Conservation (phyloP, 192 early-diverging fungal species). For the Coemansia sp. region DNA sequence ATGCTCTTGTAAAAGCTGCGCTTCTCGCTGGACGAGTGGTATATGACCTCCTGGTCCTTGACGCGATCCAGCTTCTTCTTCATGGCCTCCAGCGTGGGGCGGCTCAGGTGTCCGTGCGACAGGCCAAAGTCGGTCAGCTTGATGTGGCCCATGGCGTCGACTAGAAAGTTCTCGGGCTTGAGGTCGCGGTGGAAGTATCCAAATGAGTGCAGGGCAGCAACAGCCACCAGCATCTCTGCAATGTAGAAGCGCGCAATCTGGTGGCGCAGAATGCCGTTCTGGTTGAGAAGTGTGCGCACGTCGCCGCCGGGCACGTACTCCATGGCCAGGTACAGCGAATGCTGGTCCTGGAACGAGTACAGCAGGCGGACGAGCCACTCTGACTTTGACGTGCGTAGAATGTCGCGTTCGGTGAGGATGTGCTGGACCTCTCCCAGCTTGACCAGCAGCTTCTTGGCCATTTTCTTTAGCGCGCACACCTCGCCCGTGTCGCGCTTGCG, state of each 20-base stretch:
- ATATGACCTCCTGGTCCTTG: constrained; percentile 58
- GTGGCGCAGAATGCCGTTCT: constrained; percentile 73
- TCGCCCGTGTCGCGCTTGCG: constrained; percentile 72
- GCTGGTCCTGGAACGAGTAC: constrained; percentile 86
- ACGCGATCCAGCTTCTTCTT: constrained; percentile 59
- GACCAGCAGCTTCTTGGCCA: constrained; percentile 71
- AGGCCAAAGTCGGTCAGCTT: constrained; percentile 93
- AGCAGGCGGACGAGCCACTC: constrained; percentile 89
- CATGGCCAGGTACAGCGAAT: constrained; percentile 79
- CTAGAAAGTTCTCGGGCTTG: constrained; percentile 59
- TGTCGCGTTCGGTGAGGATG: constrained; percentile 77
- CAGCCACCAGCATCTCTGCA: constrained; percentile 82
- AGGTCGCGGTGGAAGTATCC: constrained; percentile 59
- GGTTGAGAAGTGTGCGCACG: constrained; percentile 76
- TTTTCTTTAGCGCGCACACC: constrained; percentile 77
- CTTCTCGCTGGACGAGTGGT: constrained; percentile 57
- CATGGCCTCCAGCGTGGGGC: constrained; percentile 54
- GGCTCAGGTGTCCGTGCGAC: constrained; percentile 78
- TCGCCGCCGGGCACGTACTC: constrained; percentile 73
- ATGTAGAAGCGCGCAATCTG: constrained; percentile 85
- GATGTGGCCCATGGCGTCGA: constrained; percentile 71
- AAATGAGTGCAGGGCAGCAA: constrained; percentile 64
- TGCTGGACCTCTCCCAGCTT: constrained; percentile 71
- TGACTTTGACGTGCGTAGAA: constrained; percentile 68
- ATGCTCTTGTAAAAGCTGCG: constrained; percentile 51